A percentile compares a stretch with the other conserved stretches of the same genome.
Conservation (phyloP, 129 eudicot species). For the Arctium lappa region DNA sequence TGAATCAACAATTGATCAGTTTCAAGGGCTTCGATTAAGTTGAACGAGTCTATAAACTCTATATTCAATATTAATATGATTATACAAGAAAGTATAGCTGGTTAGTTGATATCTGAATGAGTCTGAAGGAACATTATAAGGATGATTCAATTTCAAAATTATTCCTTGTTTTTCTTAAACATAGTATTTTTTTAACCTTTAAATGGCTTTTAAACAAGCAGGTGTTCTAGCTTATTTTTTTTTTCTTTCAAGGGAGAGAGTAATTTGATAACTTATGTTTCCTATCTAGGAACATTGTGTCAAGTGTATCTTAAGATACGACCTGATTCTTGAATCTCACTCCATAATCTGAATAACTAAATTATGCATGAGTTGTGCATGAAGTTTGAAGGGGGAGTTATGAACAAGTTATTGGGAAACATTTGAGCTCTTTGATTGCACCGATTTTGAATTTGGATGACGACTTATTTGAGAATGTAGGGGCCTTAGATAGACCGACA, state of each 20-base stretch:
- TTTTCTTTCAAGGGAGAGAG: too few species aligned
- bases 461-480: conserved; percentile 43
- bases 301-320: neutral
- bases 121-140: neutral
- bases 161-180: neutral
- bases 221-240: neutral
- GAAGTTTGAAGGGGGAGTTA: too few species aligned
- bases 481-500: conserved; percentile 43
- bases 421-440: conserved; percentile 49
- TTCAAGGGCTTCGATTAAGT: neutral
- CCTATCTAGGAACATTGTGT: neutral
- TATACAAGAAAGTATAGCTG: neutral
- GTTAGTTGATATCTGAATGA: neutral
- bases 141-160: neutral
- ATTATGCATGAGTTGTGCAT: neutral
- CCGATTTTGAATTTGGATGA: conserved; percentile 64
- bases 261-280: too few species aligned
- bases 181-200: neutral
- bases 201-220: neutral
- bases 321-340: neutral
- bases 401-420: conserved; percentile 48
- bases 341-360: neutral
- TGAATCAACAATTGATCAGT: neutral
- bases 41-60: neutral
- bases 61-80: neutral